Base-by-base conservation (phyloP, 192 early-diverging fungal genomes). In the Chytriomyces hyalinus region DNA sequence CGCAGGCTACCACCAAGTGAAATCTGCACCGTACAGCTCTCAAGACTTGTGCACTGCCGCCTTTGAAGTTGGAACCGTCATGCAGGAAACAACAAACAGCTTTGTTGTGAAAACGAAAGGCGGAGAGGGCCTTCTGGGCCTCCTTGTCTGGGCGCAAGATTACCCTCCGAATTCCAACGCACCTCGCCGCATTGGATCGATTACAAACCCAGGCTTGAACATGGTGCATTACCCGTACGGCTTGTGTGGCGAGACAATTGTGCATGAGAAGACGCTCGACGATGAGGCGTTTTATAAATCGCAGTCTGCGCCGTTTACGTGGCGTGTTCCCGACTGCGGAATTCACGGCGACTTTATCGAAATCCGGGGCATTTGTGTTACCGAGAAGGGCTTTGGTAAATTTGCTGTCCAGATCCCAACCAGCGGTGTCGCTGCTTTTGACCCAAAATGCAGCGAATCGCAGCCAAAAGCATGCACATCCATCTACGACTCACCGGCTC, bases 141-240 rank as follows among this genome's bases (percentile, higher is more conserved):
- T 80, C 46, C 78, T 80, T 73, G 72, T 80, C 3, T 80, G 79
- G 79, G 51, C 78, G n/a, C 79, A 80, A 53, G 64, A 65, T 36
- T 66, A 26, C 36, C 61, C 70, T 20, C 6, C 67, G 11, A 53
- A 36, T 53, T 13, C 47, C n/a, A 22, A 20, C 2, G 59, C 44
- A 15, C 78, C 78, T 1, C 64, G 44, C 24, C 79, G 72, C 5
- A 69, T 80, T 49, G 79, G 79, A 22, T 45, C 9, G 13, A 72
- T 80, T 60, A 61, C 45, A 46, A 20, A 44, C n/a, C 26, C 74
- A 3, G 79, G 79, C 50, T 17, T 50, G 17, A 80, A 80, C 64
- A 80, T 80, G 79, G 60, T 76, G 45, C 46, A 44, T 1, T 80
- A 80, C 51, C 79, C 79, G 47, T 80, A 75, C 44, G 26, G 62